Conservation (phyloP, 441 rosid genomes). For the Pelargonium cotyledonis region DNA sequence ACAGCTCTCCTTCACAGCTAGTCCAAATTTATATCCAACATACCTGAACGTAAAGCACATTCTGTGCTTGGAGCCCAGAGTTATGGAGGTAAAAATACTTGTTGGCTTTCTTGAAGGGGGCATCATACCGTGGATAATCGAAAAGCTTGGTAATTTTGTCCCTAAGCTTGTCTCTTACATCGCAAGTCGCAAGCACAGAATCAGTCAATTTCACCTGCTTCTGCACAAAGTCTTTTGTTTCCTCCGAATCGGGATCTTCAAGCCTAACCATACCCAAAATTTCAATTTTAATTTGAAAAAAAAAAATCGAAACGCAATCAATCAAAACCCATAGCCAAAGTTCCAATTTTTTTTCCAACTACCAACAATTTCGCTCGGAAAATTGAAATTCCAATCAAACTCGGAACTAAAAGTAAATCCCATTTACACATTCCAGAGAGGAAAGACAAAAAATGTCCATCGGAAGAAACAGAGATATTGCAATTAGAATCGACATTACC, state of each 20-base stretch:
- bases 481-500: constrained; percentile 34
- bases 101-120: constrained; percentile 55
- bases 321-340: not conserved
- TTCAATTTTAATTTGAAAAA: not conserved
- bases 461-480: not conserved
- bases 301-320: not conserved
- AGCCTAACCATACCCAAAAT: constrained; percentile 41
- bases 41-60: constrained; percentile 74
- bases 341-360: no score
- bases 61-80: constrained; percentile 79
- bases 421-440: not conserved
- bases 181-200: constrained; percentile 56
- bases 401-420: not conserved
- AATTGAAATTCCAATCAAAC: not conserved
- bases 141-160: constrained; percentile 51
- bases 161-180: constrained; percentile 48
- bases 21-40: not conserved
- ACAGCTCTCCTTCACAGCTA: not conserved
- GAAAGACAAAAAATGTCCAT: no score
- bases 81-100: constrained; percentile 83
- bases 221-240: constrained; percentile 63
- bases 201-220: constrained; percentile 68
- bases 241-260: constrained; percentile 86
- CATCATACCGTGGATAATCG: constrained; percentile 76
- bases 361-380: no score